These are phyloP conservation scores for Lupinus albus DNA, from an alignment of 306 rosid species.

Conservation along the genomic window DNA sequence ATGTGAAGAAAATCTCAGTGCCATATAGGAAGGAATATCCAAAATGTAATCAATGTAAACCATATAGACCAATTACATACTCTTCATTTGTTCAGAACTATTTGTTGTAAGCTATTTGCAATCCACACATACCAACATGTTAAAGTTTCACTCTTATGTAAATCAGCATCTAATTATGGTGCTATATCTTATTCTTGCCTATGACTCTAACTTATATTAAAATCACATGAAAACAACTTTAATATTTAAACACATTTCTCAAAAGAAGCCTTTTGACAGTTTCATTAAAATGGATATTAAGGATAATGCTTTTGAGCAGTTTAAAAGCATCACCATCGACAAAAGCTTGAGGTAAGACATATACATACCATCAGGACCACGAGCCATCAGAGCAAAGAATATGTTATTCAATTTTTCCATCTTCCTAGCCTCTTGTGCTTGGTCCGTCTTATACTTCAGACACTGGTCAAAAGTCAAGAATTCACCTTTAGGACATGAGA, in stretches of 20 bases:
- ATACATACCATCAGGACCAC: slow-evolving; percentile 80
- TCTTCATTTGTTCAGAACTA: neutral
- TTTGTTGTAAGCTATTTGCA: neutral
- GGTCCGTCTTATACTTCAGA: slow-evolving; percentile 85
- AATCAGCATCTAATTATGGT: neutral
- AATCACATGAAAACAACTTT: neutral
- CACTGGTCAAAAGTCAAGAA: slow-evolving; percentile 52
- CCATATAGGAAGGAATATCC: neutral
- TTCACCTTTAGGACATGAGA: slow-evolving; percentile 19
- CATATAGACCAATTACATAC: neutral
- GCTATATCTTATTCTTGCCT: neutral
- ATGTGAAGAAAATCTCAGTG: slow-evolving; percentile 18
- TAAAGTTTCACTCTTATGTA: neutral
- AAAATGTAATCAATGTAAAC: slow-evolving; percentile 17
- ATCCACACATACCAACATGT: neutral
- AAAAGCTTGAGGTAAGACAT: slow-evolving; percentile 25
- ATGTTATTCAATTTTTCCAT: slow-evolving; percentile 86
- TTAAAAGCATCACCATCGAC: slow-evolving; percentile 13
- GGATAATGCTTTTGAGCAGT: neutral
- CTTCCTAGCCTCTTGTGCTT: slow-evolving; percentile 87
- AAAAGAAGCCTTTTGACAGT: slow-evolving; percentile 1
- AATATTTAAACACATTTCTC: neutral
- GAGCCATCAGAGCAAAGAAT: slow-evolving; percentile 87
- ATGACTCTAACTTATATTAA: neutral
- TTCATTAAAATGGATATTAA: neutral